A percentile compares a stretch with the other conserved stretches of the same genome.
Conservation (phyloP, 1,139 yeast species). For the Meyerozyma sp. region DNA sequence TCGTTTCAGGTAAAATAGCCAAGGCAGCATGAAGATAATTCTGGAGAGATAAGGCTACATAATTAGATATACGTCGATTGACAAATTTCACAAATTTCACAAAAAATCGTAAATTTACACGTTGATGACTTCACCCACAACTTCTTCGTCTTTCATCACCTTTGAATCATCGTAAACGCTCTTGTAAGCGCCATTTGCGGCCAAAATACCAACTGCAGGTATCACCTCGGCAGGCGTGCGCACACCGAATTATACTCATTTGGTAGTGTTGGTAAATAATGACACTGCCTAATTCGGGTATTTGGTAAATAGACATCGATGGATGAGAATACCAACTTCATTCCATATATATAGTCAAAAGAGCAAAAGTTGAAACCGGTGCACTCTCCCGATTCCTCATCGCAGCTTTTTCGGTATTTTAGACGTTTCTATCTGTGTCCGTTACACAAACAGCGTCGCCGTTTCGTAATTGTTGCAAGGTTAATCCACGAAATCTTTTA, state of each 20-base stretch:
- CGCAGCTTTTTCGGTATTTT: not conserved
- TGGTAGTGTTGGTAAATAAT: constrained; percentile 1
- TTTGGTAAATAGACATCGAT: constrained; percentile 2
- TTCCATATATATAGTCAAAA: constrained; percentile 1
- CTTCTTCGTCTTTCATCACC: too few species aligned
- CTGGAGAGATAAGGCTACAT: too few species aligned
- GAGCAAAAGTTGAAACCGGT: not conserved
- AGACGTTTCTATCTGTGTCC: not conserved
- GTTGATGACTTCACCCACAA: too few species aligned
- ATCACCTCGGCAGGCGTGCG: not conserved
- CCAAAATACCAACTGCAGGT: not conserved
- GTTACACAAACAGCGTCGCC: not conserved
- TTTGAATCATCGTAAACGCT: too few species aligned
- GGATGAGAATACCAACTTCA: not conserved
- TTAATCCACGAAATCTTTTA: not conserved
- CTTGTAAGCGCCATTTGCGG: not conserved
- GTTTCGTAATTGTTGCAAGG: not conserved
- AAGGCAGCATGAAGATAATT: too few species aligned
- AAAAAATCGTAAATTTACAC: too few species aligned
- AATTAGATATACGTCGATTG: too few species aligned
- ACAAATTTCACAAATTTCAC: too few species aligned
- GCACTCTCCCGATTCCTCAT: not conserved
- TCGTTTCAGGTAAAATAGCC: too few species aligned
- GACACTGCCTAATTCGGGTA: constrained; percentile 1
- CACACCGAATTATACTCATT: not conserved